Evolutionary conservation across 257 asterid species (phyloP).

Genomic region (Fraxinus anomala): DNA sequence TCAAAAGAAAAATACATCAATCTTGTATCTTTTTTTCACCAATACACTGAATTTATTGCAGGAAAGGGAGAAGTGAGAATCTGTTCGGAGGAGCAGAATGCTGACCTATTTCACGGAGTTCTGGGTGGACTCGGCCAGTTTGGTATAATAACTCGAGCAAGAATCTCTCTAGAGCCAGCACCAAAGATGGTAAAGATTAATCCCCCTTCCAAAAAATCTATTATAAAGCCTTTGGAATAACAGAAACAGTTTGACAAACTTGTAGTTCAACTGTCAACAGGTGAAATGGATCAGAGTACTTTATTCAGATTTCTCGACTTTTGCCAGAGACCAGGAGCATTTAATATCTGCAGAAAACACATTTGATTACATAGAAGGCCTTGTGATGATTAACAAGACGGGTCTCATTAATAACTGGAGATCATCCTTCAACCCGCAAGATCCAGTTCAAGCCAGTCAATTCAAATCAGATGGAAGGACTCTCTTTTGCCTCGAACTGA

Average conservation of each 20-base stretch:
- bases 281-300: constrained; percentile 90
- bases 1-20: too few species aligned
- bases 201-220: not conserved
- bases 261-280: constrained; percentile 43
- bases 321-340: constrained; percentile 72
- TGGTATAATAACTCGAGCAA: constrained; percentile 83
- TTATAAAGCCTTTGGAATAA: not conserved
- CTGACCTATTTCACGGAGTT: constrained; percentile 85
- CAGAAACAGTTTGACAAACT: constrained; percentile 14
- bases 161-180: constrained; percentile 83
- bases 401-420: constrained; percentile 82
- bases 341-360: constrained; percentile 60
- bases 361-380: constrained; percentile 86
- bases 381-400: constrained; percentile 69
- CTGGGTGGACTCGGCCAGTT: constrained; percentile 95
- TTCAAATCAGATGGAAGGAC: constrained; percentile 75
- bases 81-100: constrained; percentile 77
- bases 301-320: constrained; percentile 72
- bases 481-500: constrained; percentile 80
- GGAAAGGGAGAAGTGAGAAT: constrained; percentile 78
- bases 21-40: not conserved
- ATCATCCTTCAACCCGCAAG: constrained; percentile 66
- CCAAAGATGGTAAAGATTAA: constrained; percentile 64
- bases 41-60: constrained; percentile 38
- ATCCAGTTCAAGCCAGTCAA: constrained; percentile 62